Evolutionary conservation across 495 filamentous ascomycete genomes (phyloP), one percentile per base, ranked within the genome.

Genomic region (Bathelium albidoporum): DNA sequence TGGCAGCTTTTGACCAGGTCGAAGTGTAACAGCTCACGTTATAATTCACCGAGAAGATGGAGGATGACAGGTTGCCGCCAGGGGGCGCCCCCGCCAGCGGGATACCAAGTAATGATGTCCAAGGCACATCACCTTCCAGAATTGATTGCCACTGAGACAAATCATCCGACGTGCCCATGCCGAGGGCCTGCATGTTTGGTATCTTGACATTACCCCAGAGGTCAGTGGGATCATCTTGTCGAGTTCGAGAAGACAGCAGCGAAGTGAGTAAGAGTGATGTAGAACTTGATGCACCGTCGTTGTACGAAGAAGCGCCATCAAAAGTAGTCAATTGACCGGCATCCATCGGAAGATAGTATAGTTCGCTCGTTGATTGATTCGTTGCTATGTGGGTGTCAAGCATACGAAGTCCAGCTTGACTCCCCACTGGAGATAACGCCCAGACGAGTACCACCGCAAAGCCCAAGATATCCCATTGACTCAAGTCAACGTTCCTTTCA

Each of bases 191-290:
- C 5, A 39, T 39, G 14, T 59, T 39, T 5, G 66, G 66, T 14
- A 68, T 29, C 32, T 68, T 68, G n/a, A 68, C 59, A 34, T 68
- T 68, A 22, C 63, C 66, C 66, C 66, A 65, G 11, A 68, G 59
- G 55, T 68, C 66, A 62, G 62, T 59, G 2, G 66, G 62, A 16
- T 62, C 60, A 26, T 32, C 49, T 31, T 65, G 62, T 28, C 64
- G 64, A 20, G 59, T 63, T 1, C 44, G 32, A 32, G 64, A 59
- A 28, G 59, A 65, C 4, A 68, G 53, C 3, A 68, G 58, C 4
- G 63, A 60, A 3, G 63, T 59, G 1, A 68, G 59, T 32, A 65
- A 68, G 2, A 68, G 49, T 31, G 4, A 63, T 14, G 34, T 39
- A 39, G 34, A 39, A 5, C 14, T 39, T 65, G 45, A 45, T 14